phyloP scores from a whole-genome alignment of 2,329 filamentous ascomycete species.

The Coleophoma cylindrospora region DNA sequence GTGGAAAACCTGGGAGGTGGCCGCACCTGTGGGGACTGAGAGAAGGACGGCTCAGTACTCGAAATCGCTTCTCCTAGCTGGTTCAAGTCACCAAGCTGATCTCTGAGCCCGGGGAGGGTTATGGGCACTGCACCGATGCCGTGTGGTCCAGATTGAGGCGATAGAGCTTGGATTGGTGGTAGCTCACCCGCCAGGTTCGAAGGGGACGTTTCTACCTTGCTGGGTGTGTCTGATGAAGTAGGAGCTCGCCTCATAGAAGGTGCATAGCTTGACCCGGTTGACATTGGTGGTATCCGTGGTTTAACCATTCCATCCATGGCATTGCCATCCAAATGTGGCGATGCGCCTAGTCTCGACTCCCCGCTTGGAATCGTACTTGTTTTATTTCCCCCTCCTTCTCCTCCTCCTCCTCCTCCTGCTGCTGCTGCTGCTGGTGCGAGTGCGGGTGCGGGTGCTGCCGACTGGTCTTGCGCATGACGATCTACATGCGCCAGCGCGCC shows the following conservation, averaged over 20 bases:
- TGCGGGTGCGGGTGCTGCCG: not conserved
- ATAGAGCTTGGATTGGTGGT: slow-evolving; percentile 20
- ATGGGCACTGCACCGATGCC: slow-evolving; percentile 17
- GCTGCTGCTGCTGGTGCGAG: not conserved
- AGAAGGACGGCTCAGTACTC: slow-evolving; percentile 14
- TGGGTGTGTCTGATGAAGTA: slow-evolving; percentile 8
- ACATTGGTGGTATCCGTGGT: slow-evolving; percentile 14
- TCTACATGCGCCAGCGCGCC: slow-evolving; percentile 3
- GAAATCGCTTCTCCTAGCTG: slow-evolving; percentile 16
- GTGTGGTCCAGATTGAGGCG: slow-evolving; percentile 19
- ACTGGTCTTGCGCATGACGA: not conserved
- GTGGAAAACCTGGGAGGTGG: slow-evolving; percentile 15
- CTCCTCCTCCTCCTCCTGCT: no score
- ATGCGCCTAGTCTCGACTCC: not conserved
- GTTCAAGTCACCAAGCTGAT: slow-evolving; percentile 22
- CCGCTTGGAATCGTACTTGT: not conserved
- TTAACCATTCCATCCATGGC: slow-evolving; percentile 13
- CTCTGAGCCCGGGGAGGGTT: slow-evolving; percentile 24
- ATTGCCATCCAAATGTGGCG: not conserved
- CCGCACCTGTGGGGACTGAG: slow-evolving; percentile 23
- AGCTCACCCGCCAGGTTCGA: slow-evolving; percentile 14
- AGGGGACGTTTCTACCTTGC: slow-evolving; percentile 12
- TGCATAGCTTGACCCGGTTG: slow-evolving; percentile 1
- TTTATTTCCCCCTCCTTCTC: no score
- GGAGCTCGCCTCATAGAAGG: slow-evolving; percentile 4